A percentile compares a stretch with the other conserved stretches of the same genome.
Evolutionary conservation across 2,329 filamentous ascomycete species (phyloP).

Genomic region (Trichoderma guizhouense): DNA sequence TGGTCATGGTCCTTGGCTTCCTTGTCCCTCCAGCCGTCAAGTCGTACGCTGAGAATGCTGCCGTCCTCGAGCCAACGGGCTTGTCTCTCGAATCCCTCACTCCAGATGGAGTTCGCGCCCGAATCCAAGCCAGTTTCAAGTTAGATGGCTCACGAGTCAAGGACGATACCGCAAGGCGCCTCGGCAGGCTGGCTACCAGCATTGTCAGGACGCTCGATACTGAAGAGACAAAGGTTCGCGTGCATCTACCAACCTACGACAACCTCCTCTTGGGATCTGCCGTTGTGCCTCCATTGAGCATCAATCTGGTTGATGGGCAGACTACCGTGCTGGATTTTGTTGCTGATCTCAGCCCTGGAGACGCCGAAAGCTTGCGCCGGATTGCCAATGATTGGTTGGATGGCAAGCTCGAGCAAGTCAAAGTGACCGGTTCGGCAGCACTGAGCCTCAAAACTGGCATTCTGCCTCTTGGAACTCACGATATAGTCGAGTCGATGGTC

Average conservation of each 20-base stretch:
- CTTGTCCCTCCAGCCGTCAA: conserved; percentile 76
- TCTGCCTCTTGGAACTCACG: conserved; percentile 73
- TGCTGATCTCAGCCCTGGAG: conserved; percentile 70
- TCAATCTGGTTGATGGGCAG: conserved; percentile 75
- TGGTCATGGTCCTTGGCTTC: conserved; percentile 76
- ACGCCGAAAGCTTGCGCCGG: conserved; percentile 70
- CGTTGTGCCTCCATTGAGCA: conserved; percentile 67
- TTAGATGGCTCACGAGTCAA: conserved; percentile 75
- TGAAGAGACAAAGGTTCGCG: conserved; percentile 65
- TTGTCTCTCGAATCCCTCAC: conserved; percentile 86
- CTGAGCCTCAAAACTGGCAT: conserved; percentile 76
- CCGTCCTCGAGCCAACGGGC: conserved; percentile 76
- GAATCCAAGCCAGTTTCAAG: conserved; percentile 76
- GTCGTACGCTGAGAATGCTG: conserved; percentile 80
- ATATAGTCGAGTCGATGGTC: conserved; percentile 68
- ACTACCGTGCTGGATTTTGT: conserved; percentile 76
- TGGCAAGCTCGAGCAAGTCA: conserved; percentile 68
- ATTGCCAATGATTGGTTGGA: conserved; percentile 88
- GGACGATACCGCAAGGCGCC: conserved; percentile 65
- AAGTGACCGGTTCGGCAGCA: conserved; percentile 68
- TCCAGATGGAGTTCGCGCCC: conserved; percentile 68
- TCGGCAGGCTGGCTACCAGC: conserved; percentile 78
- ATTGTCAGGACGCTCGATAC: conserved; percentile 74
- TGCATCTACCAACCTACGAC: conserved; percentile 80
- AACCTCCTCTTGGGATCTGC: conserved; percentile 76